Percentiles rank a stretch among this genome's conserved stretches.
Evolutionary conservation across 495 filamentous ascomycete species (phyloP).

Genomic region (Aspergillus conjunctus): DNA sequence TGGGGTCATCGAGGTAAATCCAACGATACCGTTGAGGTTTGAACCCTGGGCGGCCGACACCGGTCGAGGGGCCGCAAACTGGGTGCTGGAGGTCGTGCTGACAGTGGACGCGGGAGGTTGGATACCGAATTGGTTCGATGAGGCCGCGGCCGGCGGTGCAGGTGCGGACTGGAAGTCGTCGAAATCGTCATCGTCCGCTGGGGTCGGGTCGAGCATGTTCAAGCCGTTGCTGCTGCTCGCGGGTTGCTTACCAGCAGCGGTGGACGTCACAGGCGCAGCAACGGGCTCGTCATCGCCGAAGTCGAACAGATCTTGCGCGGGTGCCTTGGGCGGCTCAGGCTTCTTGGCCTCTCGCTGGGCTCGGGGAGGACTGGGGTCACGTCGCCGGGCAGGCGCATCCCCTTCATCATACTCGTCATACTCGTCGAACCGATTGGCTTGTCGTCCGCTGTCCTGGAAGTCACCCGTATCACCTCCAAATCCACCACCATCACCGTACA

Average conservation of each 20-base stretch:
- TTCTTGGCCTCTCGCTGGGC: conserved; percentile 55
- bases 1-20: conserved; percentile 79
- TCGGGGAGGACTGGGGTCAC: conserved; percentile 42
- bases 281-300: conserved; percentile 73
- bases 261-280: conserved; percentile 43
- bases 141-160: conserved; percentile 52
- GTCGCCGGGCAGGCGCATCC: conserved; percentile 52
- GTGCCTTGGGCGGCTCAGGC: conserved; percentile 72
- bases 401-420: conserved; percentile 95
- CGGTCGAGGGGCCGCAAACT: conserved; percentile 80
- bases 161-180: conserved; percentile 95
- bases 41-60: conserved; percentile 76
- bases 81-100: conserved; percentile 64
- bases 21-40: conserved; percentile 76
- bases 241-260: conserved; percentile 51
- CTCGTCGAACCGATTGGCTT: conserved; percentile 84
- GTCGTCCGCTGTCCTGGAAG: conserved; percentile 65
- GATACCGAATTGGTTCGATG: conserved; percentile 48
- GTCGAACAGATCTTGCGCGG: conserved; percentile 84
- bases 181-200: conserved; percentile 87
- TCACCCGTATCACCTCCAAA: conserved; percentile 71
- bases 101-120: conserved; percentile 61
- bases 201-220: conserved; percentile 54
- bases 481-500: conserved; percentile 91
- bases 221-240: conserved; percentile 52